Evolutionary conservation across 1,284 basidiomycete species (phyloP), one percentile per base, ranked within the genome.

Genomic region (Irpex sp.): DNA sequence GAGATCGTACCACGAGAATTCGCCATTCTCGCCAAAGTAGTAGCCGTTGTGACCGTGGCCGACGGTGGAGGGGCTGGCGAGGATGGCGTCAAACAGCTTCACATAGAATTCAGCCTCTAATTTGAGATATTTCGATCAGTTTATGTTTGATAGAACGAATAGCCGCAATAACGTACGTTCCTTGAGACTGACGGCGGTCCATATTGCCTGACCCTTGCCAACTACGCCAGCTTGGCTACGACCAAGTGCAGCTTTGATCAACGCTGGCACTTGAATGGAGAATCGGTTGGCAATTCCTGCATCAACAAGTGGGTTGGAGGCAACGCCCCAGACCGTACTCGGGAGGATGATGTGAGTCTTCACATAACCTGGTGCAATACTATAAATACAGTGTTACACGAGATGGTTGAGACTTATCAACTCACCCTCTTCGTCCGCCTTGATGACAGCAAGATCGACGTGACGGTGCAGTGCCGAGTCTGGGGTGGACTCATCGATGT

Each of bases 11-110:
- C 77, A 66, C 13, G 65, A 69, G 63, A 79, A 75, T 64, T 81
- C 79, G 50, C 79, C 79, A 61, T 78, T 78, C 66, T 80, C 80
- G 15, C 68, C 77, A 64, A 81, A 81, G 67, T 80, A 81, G 65
- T 75, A 79, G 4, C 81, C 81, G 8, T 78, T 70, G 26, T 71
- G 71, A 9, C 81, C 81, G 59, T 81, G 79, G n/a, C 66, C 64
- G 53, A 66, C 65, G 37, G 51, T 60, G 47, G 55, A 59, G 6
- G 68, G 65, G 13, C 63, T 63, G 51, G 26, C 37, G 21, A 62
- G 19, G 57, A 62, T 57, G 9, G 63, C 53, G 61, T 70, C 61
- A 62, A 66, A 65, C 19, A 68, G 53, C 9, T 33, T 59, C 17
- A 63, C 53, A 53, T 65, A 46, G 39, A 46, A 46, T 46, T 46